These are phyloP conservation scores for Annona cherimola DNA, from an alignment of 164 flowering plant genomes.

Conservation along the genomic window DNA sequence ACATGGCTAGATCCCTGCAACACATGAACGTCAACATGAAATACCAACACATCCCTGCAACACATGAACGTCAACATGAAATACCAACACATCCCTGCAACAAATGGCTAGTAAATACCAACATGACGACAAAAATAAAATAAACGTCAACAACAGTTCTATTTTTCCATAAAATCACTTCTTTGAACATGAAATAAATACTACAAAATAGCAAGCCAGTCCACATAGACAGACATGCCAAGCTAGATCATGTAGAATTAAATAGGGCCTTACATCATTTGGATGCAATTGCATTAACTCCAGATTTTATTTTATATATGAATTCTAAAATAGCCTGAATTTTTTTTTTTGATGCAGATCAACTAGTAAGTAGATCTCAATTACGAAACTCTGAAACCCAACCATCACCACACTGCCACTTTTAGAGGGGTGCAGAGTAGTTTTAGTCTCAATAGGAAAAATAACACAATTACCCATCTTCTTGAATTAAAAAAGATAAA, in stretches of 20 bases:
- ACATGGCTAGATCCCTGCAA: constrained; percentile 40
- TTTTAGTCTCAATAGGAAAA: background rate
- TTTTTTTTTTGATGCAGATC: background rate
- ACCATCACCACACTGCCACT: too few relatives aligned
- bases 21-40: background rate
- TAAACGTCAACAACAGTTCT: background rate
- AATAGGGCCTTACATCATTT: background rate
- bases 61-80: background rate
- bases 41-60: constrained; percentile 36
- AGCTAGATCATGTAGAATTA: background rate
- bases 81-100: constrained; percentile 36
- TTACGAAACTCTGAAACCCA: too few relatives aligned
- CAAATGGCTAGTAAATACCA: background rate
- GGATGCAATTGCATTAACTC: background rate
- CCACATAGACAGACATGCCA: background rate
- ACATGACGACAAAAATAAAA: background rate
- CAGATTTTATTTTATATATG: too few relatives aligned
- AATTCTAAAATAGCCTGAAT: background rate
- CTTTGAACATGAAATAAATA: too few relatives aligned
- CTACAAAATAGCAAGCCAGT: background rate
- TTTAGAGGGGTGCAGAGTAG: background rate
- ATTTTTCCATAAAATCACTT: too few relatives aligned
- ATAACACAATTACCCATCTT: constrained; percentile 38
- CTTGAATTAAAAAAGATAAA: constrained; percentile 46
- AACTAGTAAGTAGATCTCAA: background rate